Evolutionary conservation across 176 grass and related monocot genomes (phyloP).

Genomic region (Rhynchospora breviuscula): DNA sequence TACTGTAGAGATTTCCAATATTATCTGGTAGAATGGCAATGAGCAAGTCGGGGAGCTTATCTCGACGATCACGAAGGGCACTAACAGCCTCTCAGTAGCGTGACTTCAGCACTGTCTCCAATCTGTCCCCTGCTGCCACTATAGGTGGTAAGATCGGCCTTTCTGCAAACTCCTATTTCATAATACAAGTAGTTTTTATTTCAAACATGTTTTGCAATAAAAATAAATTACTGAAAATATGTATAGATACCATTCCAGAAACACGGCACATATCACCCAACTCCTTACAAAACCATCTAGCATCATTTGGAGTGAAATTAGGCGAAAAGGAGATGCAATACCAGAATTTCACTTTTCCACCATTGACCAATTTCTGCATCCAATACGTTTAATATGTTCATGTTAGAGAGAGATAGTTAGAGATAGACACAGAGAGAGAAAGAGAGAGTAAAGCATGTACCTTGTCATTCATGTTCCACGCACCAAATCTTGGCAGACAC

Average conservation of each 20-base stretch:
- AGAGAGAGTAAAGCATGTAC: not conserved
- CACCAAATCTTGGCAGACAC: not conserved
- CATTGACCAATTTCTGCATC: constrained; percentile 58
- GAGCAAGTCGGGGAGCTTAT: constrained; percentile 28
- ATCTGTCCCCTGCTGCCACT: constrained; percentile 6
- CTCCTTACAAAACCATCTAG: constrained; percentile 31
- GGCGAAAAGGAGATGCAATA: constrained; percentile 55
- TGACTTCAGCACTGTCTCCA: constrained; percentile 15
- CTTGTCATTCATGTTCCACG: constrained; percentile 6
- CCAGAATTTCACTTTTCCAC: constrained; percentile 47
- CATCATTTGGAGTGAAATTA: constrained; percentile 23
- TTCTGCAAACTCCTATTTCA: constrained; percentile 20
- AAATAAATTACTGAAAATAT: not conserved
- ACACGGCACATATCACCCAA: constrained; percentile 43
- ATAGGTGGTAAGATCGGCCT: constrained; percentile 23
- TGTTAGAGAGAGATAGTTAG: not conserved
- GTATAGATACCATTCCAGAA: constrained; percentile 47
- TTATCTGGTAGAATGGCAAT: constrained; percentile 31
- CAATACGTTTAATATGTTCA: not conserved
- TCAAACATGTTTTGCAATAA: not conserved
- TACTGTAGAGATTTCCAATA: constrained; percentile 35
- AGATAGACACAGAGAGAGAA: no score
- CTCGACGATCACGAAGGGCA: not conserved
- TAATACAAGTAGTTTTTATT: not conserved
- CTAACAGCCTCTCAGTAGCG: constrained; percentile 26